Evolutionary conservation across 352 stramenopile species (phyloP), one percentile per base, ranked within the genome.

Genomic region (Globisporangium polare): DNA sequence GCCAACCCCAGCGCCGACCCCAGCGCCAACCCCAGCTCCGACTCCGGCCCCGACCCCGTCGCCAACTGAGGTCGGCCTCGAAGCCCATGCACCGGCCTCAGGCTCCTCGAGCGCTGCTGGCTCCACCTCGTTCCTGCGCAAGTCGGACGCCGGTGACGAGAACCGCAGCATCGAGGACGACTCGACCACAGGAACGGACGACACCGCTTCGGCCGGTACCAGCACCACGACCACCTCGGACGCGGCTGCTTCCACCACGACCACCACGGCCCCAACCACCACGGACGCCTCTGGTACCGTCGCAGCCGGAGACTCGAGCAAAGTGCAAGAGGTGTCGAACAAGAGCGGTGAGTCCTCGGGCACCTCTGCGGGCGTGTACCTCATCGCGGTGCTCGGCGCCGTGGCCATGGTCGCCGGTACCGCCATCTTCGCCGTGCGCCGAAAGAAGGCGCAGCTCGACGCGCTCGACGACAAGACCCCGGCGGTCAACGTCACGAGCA

Each of bases 401-500:
- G 58, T 62, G 24, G 66, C 37, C 17, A 49, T 60, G 41, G 61
- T 75, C 22, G 61, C 78, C 9, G 74, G 58, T 22, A 73, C 77
- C 20, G 75, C 71, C 10, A 80, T 87, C 42, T 54, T 76, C 47
- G 65, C 62, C 10, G 72, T 88, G 57, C 78, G 74, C 62, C 74
- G 74, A 67, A 88, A 86, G 68, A 81, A 85, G 69, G 62, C 70
- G 39, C 53, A 77, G 54, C 75, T 88, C 31, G 78, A 88, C 55
- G 75, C 74, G 53, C 70, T 83, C 63, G 78, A 85, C 53, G 70
- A 67, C 68, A 88, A 88, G 75, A 80, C 75, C 41, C 75, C 78
- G 29, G 66, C 55, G 13, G 51, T 22, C 60, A 58, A 56, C 60
- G 59, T 41, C 53, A 51, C 33, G 59, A 53, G 50, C 51, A 67